Percentiles rank a stretch among this genome's conserved stretches.
Conservation (phyloP, 139 green algal species). For the Coccomyxa sp. region DNA sequence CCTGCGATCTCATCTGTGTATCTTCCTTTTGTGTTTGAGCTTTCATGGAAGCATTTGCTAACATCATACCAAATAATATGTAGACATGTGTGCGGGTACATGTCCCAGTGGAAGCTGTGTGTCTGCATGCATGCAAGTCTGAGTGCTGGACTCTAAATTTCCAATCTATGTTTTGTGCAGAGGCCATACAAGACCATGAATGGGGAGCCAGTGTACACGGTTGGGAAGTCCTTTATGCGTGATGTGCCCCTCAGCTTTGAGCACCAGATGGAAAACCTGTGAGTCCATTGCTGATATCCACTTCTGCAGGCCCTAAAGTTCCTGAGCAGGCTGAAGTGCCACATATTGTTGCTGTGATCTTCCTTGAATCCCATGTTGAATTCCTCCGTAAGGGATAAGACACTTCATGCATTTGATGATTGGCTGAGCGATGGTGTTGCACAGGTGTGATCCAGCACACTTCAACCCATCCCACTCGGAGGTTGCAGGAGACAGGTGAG, state of each 20-base stretch:
- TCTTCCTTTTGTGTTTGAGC: background rate
- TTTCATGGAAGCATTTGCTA: too few relatives aligned
- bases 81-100: too few relatives aligned
- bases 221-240: background rate
- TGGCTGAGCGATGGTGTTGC: background rate
- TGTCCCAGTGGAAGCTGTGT: background rate
- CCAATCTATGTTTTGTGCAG: background rate
- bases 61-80: too few relatives aligned
- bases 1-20: background rate
- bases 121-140: background rate
- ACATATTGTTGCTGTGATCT: too few relatives aligned
- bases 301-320: too few relatives aligned
- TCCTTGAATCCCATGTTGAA: too few relatives aligned
- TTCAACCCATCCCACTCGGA: background rate
- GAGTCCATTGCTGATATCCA: too few relatives aligned
- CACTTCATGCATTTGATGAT: background rate
- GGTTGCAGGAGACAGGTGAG: background rate
- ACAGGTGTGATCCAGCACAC: background rate
- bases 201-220: background rate
- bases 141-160: too few relatives aligned
- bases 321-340: too few relatives aligned
- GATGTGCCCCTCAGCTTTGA: background rate
- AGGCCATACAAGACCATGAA: background rate
- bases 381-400: too few relatives aligned
- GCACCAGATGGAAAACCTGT: slow-evolving; percentile 6